These are phyloP conservation scores for Salix viminalis DNA, from an alignment of 345 rosid species.

Conservation along the genomic window DNA sequence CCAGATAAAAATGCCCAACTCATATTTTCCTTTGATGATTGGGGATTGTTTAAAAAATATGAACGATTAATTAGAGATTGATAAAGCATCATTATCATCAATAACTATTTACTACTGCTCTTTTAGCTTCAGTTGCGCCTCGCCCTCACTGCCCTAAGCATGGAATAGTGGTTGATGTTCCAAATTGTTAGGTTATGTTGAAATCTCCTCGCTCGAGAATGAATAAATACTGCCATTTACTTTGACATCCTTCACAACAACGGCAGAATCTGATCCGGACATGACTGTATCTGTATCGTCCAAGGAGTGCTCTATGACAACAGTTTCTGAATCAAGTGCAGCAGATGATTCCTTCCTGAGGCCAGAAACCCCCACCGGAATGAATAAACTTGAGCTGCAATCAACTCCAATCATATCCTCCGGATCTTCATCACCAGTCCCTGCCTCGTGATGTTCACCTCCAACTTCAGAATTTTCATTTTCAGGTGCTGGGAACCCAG, in stretches of 20 bases:
- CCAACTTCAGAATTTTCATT: slow-evolving; percentile 16
- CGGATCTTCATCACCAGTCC: neutral
- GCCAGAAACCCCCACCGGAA: slow-evolving; percentile 10
- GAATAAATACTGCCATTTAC: slow-evolving; percentile 8
- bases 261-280: slow-evolving; percentile 2
- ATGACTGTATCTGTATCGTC: neutral
- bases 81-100: slow-evolving; percentile 2
- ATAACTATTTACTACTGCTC: slow-evolving; percentile 13
- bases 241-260: slow-evolving; percentile 8
- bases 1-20: slow-evolving; percentile 25
- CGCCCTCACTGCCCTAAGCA: slow-evolving; percentile 9
- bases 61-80: slow-evolving; percentile 20
- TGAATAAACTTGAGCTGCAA: slow-evolving; percentile 17
- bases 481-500: slow-evolving; percentile 12
- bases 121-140: slow-evolving; percentile 17
- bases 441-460: slow-evolving; percentile 1
- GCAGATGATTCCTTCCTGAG: slow-evolving; percentile 1
- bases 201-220: slow-evolving; percentile 4
- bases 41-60: slow-evolving; percentile 20
- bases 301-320: slow-evolving; percentile 4
- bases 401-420: slow-evolving; percentile 1
- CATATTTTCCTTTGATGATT: slow-evolving; percentile 16
- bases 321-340: slow-evolving; percentile 7
- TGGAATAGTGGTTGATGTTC: slow-evolving; percentile 14
- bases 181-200: slow-evolving; percentile 11